These are phyloP conservation scores for Neurospora tetraspora DNA, from an alignment of 495 filamentous ascomycete species.

Conservation along the genomic window DNA sequence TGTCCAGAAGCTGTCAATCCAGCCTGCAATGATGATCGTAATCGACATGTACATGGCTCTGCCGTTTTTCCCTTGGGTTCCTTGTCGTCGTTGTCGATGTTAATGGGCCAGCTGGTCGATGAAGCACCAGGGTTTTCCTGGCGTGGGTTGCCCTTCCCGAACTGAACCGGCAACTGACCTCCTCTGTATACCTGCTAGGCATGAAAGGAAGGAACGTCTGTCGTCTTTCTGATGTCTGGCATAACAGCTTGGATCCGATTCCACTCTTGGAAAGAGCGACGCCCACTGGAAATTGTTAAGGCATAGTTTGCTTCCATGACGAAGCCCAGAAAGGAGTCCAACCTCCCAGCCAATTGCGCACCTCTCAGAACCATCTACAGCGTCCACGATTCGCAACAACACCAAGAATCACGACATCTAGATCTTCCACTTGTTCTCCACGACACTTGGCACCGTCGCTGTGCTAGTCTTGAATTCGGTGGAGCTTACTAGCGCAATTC, in stretches of 20 bases:
- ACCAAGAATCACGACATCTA: neutral
- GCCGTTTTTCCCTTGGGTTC: neutral
- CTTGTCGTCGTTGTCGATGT: neutral
- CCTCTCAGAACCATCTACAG: no score
- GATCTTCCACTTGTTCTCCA: neutral
- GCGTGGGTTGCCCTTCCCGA: neutral
- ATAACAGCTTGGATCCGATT: neutral
- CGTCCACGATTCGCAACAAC: neutral
- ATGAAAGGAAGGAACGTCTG: neutral
- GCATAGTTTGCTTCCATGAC: neutral
- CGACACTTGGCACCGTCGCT: neutral
- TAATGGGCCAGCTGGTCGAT: neutral
- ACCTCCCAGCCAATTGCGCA: neutral
- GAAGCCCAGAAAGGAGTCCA: neutral
- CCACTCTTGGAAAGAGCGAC: neutral
- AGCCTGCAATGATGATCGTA: neutral
- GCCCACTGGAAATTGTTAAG: neutral
- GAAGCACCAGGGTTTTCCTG: neutral
- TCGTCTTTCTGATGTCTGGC: no score
- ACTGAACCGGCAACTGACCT: neutral
- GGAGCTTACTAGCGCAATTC: neutral
- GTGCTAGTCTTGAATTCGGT: neutral
- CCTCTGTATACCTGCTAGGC: no score
- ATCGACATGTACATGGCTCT: neutral
- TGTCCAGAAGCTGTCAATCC: neutral